Percentiles rank a stretch among this genome's conserved stretches.
Evolutionary conservation across 306 rosid species (phyloP).

Genomic region (Amphicarpaea edgeworthii): DNA sequence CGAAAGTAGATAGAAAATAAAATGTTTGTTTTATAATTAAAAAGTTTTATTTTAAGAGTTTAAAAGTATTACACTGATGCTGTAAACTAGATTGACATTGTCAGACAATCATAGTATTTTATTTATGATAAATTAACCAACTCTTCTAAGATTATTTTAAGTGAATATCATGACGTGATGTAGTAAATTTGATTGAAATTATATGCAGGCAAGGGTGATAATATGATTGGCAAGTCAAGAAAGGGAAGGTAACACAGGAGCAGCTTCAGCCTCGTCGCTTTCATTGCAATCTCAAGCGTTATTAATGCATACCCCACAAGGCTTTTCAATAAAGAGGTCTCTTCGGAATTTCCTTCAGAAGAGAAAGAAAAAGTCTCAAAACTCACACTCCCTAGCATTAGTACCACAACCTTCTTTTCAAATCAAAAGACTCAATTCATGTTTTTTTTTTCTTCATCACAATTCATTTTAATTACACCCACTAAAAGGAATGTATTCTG

Average conservation of each 20-base stretch:
- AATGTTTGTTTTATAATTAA: no score
- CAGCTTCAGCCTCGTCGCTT: conserved; percentile 16
- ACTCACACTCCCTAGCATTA: conserved; percentile 2
- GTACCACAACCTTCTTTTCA: background rate
- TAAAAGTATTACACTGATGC: no score
- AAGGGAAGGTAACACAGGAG: conserved; percentile 1
- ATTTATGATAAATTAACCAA: no score
- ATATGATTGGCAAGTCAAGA: conserved; percentile 52
- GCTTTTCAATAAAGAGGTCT: conserved; percentile 47
- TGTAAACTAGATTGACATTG: no score
- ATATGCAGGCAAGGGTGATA: conserved; percentile 50
- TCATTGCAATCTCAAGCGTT: conserved; percentile 41
- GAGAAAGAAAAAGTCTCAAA: conserved; percentile 48
- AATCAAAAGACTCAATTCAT: background rate
- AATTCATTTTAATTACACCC: background rate
- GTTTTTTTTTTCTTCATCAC: no score
- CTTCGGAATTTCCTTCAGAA: conserved; percentile 47
- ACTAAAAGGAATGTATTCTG: background rate
- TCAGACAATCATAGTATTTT: no score
- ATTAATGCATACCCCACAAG: conserved; percentile 33
- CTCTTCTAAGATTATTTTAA: no score
- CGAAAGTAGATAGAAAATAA: no score
- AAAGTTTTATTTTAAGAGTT: no score
- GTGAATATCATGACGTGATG: no score
- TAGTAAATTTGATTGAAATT: background rate